phyloP scores from a whole-genome alignment of 169 alveolate genomes.

The Eimeria tenella region DNA sequence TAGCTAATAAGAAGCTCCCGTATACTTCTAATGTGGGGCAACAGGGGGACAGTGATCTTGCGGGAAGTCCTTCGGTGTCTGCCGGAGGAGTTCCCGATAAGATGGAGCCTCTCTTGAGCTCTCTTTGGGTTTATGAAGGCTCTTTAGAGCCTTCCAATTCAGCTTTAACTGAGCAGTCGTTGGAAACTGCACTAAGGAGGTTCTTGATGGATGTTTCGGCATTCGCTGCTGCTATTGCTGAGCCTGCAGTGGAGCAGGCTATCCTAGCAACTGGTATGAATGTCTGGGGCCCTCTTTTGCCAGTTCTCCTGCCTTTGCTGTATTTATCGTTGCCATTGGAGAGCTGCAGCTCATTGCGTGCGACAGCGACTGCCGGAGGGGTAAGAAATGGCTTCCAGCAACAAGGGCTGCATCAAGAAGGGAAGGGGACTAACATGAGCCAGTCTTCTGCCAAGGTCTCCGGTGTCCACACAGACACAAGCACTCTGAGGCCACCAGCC shows the following conservation, averaged over 20 bases:
- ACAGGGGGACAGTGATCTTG: no score
- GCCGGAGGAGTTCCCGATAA: no score
- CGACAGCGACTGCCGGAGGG: conserved; percentile 13
- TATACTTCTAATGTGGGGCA: no score
- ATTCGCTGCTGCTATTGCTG: conserved; percentile 37
- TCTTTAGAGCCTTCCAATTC: neutral
- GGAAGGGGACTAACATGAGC: neutral
- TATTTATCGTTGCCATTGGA: neutral
- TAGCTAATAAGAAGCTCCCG: no score
- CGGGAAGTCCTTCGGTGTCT: no score
- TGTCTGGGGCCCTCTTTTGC: conserved; percentile 37
- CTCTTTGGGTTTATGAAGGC: conserved; percentile 22
- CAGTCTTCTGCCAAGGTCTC: neutral
- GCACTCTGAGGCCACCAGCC: neutral
- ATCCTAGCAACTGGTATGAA: neutral
- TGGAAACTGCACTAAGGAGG: neutral
- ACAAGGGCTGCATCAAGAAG: neutral
- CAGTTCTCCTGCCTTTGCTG: conserved; percentile 24
- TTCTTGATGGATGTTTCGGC: conserved; percentile 9
- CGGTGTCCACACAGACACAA: neutral
- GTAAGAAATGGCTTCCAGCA: neutral
- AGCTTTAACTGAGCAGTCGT: neutral
- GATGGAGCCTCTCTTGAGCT: conserved; percentile 10
- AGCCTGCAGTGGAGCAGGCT: neutral
- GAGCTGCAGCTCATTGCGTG: neutral